Evolutionary conservation across 441 rosid species (phyloP), one percentile per base, ranked within the genome.

Genomic region (Sinapis alba): DNA sequence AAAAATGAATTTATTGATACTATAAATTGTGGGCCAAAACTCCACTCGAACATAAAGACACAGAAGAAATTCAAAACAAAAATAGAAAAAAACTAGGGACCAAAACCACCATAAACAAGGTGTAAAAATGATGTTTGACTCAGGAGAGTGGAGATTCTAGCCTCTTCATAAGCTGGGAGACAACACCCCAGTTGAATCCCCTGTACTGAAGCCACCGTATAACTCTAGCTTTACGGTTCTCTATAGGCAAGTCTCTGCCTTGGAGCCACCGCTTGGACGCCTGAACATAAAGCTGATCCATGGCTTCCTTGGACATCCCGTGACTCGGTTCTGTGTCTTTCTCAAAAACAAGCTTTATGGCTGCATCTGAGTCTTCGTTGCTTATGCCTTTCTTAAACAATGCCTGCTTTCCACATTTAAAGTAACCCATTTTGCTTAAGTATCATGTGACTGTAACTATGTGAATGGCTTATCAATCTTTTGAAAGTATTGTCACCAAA

Each of bases 191-290:
- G 69, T 85, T 89, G 81, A 90, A 89, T 51, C 99, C 98, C 11
- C 96, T 86, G 81, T 94, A 92, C 82, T 90, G 98, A 76, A 94
- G 98, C 97, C 98, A 92, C 77, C 93, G 80, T 19, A 94, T 74
- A 13, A 94, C 85, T 84, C 97, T 90, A 62, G 89, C 67, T 78
- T 90, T 92, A 18, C 93, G 92, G 15, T 80, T 89, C 72, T 92
- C 96, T 58, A 59, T 57, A 12, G 98, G 76, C 18, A 76, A 86
- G 78, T 88, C 87, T 59, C 72, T 83, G 41, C 93, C 85, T 81
- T 88, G 87, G 69, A 77, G 68, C 99, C 96, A 90, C 73, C 92
- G 97, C 83, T 92, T 90, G 0, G 92, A 85, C 65, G 92, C 87
- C 79, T 92, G 96, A 80, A 78, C 77, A 71, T 84, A 72, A 19